Base-by-base conservation (phyloP, 2,329 filamentous ascomycete genomes). In the Westerdykella sp. region DNA sequence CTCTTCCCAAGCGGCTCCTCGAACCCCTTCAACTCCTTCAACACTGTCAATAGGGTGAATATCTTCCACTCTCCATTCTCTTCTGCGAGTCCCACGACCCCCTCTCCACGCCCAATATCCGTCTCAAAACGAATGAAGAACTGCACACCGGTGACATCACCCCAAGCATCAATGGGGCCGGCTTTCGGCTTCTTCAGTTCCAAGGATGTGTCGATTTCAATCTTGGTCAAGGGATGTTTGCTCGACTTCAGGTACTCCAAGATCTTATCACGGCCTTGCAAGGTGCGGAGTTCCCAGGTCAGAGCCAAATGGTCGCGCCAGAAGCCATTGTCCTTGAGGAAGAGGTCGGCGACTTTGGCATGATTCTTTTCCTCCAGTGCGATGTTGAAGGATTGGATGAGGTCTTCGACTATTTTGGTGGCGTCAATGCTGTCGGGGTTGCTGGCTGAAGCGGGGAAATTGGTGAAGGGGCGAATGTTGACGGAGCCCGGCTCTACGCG, bases 291-390 rank as follows among this genome's bases (percentile, higher is more conserved):
- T 28, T 77, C 71, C 73, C 77, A 80, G 0, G 75, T 73, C 9
- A 81, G 54, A 6, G 68, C 73, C 3, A 82, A 69, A 42, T 81
- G 74, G 53, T 83, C 79, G 31, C 78, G 69, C 77, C 77, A 82
- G 55, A 75, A 80, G 16, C 73, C 68, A 31, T 74, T 69, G 34
- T 74, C 68, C 10, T 73, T 62, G 2, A 74, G 51, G 50, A 80
- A 80, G 0, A 80, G 66, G 4, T 60, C 47, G 1, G 56, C 40
- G 6, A 59, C 36, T 4, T 45, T 42, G 13, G 47, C 32, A 34
- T 67, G 55, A 40, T 76, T 64, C 2, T 65, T 55, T 10, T 50
- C 56, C 4, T 51, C 43, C 1, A 80, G 46, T 1, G 60, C 57
- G 6, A 61, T 45, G 51, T 77, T 78, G 51, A 79, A 56, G 1